Conservation (phyloP, 495 filamentous ascomycete genomes). For the Glonium stellatum region DNA sequence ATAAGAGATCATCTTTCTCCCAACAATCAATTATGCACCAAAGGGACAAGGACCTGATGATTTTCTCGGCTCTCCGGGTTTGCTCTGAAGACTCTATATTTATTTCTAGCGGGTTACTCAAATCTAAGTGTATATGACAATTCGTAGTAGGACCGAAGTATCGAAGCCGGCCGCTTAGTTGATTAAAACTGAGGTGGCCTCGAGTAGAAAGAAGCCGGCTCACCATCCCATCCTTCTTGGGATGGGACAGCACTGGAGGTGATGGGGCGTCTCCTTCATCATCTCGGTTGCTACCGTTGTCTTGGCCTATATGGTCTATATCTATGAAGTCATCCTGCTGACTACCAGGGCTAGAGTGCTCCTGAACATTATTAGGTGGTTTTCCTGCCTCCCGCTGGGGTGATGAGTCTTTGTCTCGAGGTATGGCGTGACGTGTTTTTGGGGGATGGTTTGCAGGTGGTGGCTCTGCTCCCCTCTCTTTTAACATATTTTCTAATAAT, state of each 20-base stretch:
- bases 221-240: conserved; percentile 39
- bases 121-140: conserved; percentile 32
- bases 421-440: conserved; percentile 38
- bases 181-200: conserved; percentile 43
- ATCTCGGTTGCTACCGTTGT: conserved; percentile 31
- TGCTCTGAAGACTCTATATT: conserved; percentile 33
- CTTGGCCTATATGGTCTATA: conserved; percentile 23
- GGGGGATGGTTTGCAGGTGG: conserved; percentile 48
- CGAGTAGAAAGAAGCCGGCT: conserved; percentile 39
- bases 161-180: conserved; percentile 38
- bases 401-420: conserved; percentile 16
- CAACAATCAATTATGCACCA: too few species aligned
- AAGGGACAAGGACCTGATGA: conserved; percentile 40
- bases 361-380: conserved; percentile 5
- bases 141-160: conserved; percentile 47
- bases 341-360: conserved; percentile 30
- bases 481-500: conserved; percentile 45
- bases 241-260: conserved; percentile 21
- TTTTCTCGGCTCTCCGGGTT: conserved; percentile 39
- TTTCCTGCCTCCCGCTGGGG: conserved; percentile 14
- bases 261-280: conserved; percentile 20
- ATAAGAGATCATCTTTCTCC: too few species aligned
- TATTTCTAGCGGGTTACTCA: conserved; percentile 12
- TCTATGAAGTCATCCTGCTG: conserved; percentile 28
- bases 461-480: conserved; percentile 42